These are phyloP conservation scores for Ganoderma leucocontextum DNA, from an alignment of 1,284 basidiomycete genomes.

Conservation along the genomic window DNA sequence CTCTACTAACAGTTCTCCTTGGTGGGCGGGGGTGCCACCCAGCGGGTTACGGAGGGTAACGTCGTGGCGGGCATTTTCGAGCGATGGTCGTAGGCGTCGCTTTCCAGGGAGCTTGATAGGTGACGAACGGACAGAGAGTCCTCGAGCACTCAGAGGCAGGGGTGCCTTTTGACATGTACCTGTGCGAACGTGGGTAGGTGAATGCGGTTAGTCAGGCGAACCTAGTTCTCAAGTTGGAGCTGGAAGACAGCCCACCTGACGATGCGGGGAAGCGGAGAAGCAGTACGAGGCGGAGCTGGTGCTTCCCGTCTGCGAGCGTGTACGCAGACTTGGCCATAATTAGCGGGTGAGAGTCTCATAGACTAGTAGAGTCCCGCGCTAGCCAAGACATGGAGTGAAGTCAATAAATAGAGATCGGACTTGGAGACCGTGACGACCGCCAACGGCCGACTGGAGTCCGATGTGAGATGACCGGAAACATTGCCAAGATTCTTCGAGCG, in stretches of 20 bases:
- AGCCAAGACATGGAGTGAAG: neutral
- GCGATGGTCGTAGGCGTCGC: neutral
- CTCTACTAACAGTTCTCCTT: constrained; percentile 43
- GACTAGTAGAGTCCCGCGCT: neutral
- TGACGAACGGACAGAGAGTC: neutral
- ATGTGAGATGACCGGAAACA: neutral
- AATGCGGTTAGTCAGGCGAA: neutral
- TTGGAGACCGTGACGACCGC: neutral
- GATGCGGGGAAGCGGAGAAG: neutral
- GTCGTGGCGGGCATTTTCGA: constrained; percentile 21
- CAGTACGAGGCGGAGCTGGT: neutral
- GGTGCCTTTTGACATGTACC: neutral
- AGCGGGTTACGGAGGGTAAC: constrained; percentile 41
- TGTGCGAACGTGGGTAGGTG: neutral
- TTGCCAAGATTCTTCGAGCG: neutral
- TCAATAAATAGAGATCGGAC: constrained; percentile 3
- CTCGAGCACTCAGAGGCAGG: neutral
- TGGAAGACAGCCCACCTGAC: neutral
- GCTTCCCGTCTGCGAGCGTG: neutral
- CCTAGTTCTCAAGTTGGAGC: neutral
- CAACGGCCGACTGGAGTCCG: neutral
- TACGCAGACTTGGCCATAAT: neutral
- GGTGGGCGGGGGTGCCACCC: constrained; percentile 45
- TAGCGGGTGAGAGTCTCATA: neutral
- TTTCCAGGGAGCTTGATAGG: neutral